phyloP scores from a whole-genome alignment of 345 rosid genomes.

The Lepidium africanum region DNA sequence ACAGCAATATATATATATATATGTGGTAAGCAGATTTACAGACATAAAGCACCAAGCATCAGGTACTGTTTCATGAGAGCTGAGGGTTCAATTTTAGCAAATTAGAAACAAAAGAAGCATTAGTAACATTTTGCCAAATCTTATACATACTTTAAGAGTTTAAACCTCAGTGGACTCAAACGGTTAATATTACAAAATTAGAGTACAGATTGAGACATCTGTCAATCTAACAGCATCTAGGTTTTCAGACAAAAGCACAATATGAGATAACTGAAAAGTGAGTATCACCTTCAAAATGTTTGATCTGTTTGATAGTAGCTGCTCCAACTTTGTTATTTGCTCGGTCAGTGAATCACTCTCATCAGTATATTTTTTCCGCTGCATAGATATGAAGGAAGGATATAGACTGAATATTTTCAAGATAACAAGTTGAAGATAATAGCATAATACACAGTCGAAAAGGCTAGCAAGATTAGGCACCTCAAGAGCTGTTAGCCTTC shows the following conservation, averaged over 20 bases:
- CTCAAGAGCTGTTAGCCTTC: constrained; percentile 85
- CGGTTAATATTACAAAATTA: neutral
- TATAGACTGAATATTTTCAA: neutral
- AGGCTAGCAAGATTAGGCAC: constrained; percentile 23
- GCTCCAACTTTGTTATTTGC: constrained; percentile 65
- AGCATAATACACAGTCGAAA: neutral
- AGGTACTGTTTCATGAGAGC: neutral
- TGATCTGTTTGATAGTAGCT: constrained; percentile 60
- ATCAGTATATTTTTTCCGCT: constrained; percentile 70
- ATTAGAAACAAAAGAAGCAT: neutral
- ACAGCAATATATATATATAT: neutral
- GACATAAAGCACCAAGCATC: neutral
- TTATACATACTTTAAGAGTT: neutral
- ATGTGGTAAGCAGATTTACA: neutral
- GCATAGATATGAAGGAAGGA: constrained; percentile 18
- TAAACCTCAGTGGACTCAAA: neutral
- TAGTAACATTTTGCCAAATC: neutral
- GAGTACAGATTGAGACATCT: neutral
- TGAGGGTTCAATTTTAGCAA: neutral
- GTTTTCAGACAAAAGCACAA: neutral
- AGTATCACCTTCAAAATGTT: constrained; percentile 65
- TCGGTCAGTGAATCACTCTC: constrained; percentile 62
- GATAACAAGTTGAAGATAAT: neutral
- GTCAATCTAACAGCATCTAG: neutral
- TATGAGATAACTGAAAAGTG: neutral